These are phyloP conservation scores for Fusarium austroafricanum DNA, from an alignment of 2,329 filamentous ascomycete species.

Conservation along the genomic window DNA sequence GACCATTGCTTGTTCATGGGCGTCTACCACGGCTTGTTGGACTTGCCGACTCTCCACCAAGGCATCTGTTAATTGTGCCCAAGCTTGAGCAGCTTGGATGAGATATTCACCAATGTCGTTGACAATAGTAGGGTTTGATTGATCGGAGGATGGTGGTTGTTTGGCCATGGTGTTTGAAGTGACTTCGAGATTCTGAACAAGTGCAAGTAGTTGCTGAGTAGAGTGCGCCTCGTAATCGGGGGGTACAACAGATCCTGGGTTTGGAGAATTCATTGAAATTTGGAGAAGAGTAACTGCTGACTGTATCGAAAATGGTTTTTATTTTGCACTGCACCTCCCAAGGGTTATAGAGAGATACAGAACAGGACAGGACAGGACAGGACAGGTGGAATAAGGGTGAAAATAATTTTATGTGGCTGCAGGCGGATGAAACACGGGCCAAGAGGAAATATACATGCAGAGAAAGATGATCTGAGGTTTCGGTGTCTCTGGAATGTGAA, in stretches of 20 bases:
- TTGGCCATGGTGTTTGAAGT: constrained; percentile 27
- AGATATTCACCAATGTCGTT: constrained; percentile 53
- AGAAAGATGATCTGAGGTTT: neutral
- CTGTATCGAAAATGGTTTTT: neutral
- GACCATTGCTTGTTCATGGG: constrained; percentile 45
- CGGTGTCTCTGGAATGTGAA: constrained; percentile 5
- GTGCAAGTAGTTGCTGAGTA: constrained; percentile 21
- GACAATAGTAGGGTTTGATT: constrained; percentile 43
- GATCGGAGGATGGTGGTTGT: constrained; percentile 12
- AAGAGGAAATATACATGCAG: neutral
- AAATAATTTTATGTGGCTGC: neutral
- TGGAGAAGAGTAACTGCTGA: neutral
- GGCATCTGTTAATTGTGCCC: constrained; percentile 49
- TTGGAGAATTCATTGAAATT: constrained; percentile 25
- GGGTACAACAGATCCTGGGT: neutral
- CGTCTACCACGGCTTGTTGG: constrained; percentile 43
- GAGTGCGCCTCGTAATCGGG: constrained; percentile 27
- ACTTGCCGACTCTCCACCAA: constrained; percentile 50
- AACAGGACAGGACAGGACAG: neutral
- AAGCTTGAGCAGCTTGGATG: constrained; percentile 47
- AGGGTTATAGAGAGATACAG: no score
- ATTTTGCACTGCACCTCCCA: neutral
- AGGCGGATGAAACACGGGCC: neutral
- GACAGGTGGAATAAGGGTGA: neutral
- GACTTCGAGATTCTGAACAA: constrained; percentile 27